Percentiles rank a stretch among this genome's conserved stretches.
phyloP scores from a whole-genome alignment of 2,329 filamentous ascomycete species.

The Colletotrichum tamarilloi region DNA sequence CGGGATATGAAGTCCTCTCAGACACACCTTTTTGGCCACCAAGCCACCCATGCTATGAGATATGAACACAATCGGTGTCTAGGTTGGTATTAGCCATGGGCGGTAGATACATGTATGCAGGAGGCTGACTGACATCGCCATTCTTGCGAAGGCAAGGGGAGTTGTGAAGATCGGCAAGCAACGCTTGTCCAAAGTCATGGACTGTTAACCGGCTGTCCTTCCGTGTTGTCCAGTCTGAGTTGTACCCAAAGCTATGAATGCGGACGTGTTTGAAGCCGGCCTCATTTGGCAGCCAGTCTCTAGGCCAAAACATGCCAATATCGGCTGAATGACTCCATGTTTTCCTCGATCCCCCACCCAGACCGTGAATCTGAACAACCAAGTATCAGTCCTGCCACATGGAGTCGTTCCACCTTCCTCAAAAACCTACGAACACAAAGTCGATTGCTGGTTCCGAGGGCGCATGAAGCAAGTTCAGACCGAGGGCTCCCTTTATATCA shows the following conservation, averaged over 20 bases:
- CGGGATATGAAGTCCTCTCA: background rate
- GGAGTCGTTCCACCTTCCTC: background rate
- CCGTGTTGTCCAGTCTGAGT: background rate
- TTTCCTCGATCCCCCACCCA: background rate
- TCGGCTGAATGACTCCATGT: background rate
- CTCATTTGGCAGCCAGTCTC: background rate
- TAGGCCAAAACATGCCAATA: background rate
- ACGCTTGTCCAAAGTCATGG: background rate
- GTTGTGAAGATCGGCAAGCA: background rate
- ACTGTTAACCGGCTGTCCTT: background rate
- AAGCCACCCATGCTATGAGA: background rate
- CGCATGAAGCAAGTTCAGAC: background rate
- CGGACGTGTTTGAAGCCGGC: background rate
- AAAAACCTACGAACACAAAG: background rate
- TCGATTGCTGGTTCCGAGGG: background rate
- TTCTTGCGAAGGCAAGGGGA: background rate
- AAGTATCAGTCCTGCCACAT: background rate
- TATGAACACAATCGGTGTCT: background rate
- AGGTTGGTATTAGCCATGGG: background rate
- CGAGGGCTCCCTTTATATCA: background rate
- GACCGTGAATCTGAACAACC: background rate
- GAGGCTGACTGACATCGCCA: background rate
- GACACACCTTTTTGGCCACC: background rate
- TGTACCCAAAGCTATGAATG: background rate
- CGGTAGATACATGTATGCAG: background rate